Evolutionary conservation across 164 flowering plant species (phyloP).

Genomic region (Vitis rupestris): DNA sequence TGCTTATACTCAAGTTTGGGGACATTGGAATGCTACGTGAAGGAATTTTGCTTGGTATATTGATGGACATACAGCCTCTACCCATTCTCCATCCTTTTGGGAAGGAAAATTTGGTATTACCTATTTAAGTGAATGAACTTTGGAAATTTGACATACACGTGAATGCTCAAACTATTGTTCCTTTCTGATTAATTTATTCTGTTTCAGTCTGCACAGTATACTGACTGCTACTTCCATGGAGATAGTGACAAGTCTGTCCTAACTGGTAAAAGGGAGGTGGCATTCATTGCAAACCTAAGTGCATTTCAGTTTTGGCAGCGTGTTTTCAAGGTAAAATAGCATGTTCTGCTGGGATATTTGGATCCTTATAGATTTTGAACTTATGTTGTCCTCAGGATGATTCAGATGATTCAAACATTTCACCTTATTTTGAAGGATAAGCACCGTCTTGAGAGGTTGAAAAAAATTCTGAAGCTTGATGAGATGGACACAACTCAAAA

Average conservation of each 20-base stretch:
- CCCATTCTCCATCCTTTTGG: slow-evolving; percentile 92
- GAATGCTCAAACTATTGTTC: background rate
- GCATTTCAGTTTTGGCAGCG: slow-evolving; percentile 94
- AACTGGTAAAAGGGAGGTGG: slow-evolving; percentile 58
- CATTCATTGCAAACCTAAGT: slow-evolving; percentile 65
- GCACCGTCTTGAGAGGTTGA: slow-evolving; percentile 62
- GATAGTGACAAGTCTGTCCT: slow-evolving; percentile 23
- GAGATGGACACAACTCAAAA: slow-evolving; percentile 27
- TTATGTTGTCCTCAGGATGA: background rate
- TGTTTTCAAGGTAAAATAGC: slow-evolving; percentile 58
- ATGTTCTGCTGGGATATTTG: background rate
- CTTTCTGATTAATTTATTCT: slow-evolving; percentile 9
- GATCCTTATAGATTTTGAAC: too few relatives aligned
- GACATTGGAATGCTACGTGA: slow-evolving; percentile 74
- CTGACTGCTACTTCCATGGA: slow-evolving; percentile 50
- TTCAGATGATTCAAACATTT: background rate
- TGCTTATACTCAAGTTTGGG: slow-evolving; percentile 80
- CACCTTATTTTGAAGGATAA: slow-evolving; percentile 65
- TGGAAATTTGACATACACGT: background rate
- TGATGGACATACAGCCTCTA: slow-evolving; percentile 85
- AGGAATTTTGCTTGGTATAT: slow-evolving; percentile 84
- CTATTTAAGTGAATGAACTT: background rate
- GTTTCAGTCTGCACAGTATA: slow-evolving; percentile 53
- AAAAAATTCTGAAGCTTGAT: slow-evolving; percentile 34
- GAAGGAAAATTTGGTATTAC: slow-evolving; percentile 60